phyloP scores from a whole-genome alignment of 2,329 filamentous ascomycete species.

The Sordariomycetes sp. region DNA sequence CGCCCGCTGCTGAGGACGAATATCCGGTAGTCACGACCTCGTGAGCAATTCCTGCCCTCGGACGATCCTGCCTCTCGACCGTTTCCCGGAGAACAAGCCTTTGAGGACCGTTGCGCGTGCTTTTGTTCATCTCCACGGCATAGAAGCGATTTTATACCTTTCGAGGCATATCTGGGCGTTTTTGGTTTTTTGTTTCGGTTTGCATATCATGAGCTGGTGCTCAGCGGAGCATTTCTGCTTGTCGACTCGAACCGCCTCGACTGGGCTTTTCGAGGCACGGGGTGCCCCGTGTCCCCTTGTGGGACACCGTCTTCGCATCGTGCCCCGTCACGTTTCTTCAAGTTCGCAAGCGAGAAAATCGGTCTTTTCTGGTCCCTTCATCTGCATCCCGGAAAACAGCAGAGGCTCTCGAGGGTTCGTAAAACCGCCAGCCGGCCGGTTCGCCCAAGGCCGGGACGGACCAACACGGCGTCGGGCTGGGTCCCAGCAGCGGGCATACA shows the following conservation, averaged over 20 bases:
- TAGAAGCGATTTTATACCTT: neutral
- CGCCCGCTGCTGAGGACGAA: slow-evolving; percentile 28
- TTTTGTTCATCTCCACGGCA: slow-evolving; percentile 1
- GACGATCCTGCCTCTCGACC: slow-evolving; percentile 1
- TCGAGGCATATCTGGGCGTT: slow-evolving; percentile 2
- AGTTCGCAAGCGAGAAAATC: neutral
- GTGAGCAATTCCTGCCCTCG: slow-evolving; percentile 1
- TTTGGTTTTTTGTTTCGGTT: slow-evolving; percentile 1
- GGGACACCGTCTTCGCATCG: neutral
- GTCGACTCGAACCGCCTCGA: neutral
- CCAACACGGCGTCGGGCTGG: neutral
- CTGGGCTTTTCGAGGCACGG: neutral
- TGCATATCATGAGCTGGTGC: slow-evolving; percentile 1
- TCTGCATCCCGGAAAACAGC: neutral
- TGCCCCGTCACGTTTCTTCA: neutral
- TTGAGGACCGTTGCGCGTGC: slow-evolving; percentile 1
- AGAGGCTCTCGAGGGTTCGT: slow-evolving; percentile 1
- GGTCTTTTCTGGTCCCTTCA: slow-evolving; percentile 1
- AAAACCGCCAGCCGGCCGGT: neutral
- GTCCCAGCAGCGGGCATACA: neutral
- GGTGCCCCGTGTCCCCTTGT: neutral
- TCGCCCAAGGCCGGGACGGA: neutral
- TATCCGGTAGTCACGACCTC: slow-evolving; percentile 31
- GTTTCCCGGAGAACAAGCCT: slow-evolving; percentile 4
- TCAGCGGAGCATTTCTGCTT: neutral